Evolutionary conservation across 2,329 filamentous ascomycete genomes (phyloP), one percentile per base, ranked within the genome.

Genomic region (Aspergillus hortae): DNA sequence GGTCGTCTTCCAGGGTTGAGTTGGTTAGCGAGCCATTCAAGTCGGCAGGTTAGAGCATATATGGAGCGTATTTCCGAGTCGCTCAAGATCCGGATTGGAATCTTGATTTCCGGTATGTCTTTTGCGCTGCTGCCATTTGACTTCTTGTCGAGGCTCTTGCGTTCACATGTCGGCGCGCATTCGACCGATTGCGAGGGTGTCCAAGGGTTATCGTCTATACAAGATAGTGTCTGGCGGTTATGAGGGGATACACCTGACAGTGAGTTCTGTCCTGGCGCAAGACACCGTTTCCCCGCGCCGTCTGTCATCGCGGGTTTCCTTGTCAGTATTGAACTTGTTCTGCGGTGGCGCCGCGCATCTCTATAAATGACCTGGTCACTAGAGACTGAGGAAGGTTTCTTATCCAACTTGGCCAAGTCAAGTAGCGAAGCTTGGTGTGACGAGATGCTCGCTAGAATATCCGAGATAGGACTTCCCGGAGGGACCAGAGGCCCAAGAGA

Each of bases 1-100:
- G 71, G 66, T 52, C 68, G 71, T 44, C 68, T 63, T 9, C 71
- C 72, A 5, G 72, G 71, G 4, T 65, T 69, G 19, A 67, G 62
- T 52, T 75, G 70, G 38, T 66, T 59, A 27, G 65, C 62, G 11
- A 72, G 54, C 72, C 72, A 75, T 41, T 64, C 57, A 4, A 75
- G 61, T 51, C 64, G 71, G 44, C 72, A 65, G 52, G 70, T 60
- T 40, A 74, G 49, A 19, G 60, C 56, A 44, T 71, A 59, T 35
- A 73, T 57, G 45, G 73, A 52, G 27, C 61, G 61, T n/a, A 70
- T 49, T 54, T 75, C 72, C 58, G 65, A 70, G 45, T 69, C 63
- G 48, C 59, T 69, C 32, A 71, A 51, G 5, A 53, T 47, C 4
- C 48, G 51, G 4, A 54, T 19, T 9, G 54, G 47, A 6, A 52